Conservation (phyloP, 2,329 filamentous ascomycete genomes). For the Bipolaris oryzae region DNA sequence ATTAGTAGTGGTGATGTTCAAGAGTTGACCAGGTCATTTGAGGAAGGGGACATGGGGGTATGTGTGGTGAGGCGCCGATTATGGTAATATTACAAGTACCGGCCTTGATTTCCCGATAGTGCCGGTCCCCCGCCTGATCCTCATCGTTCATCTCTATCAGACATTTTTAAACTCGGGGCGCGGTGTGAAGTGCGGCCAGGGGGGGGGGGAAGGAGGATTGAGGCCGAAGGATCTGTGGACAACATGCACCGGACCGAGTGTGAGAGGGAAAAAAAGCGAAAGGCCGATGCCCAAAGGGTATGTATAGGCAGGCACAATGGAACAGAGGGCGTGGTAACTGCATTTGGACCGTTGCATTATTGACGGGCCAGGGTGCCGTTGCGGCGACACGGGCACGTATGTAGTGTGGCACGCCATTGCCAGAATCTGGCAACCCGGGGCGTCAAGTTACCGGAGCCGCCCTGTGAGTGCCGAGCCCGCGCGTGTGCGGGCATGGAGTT, state of each 20-base stretch:
- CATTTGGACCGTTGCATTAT: constrained; percentile 5
- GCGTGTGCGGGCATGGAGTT: constrained; percentile 12
- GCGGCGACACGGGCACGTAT: background rate
- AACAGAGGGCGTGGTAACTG: constrained; percentile 3
- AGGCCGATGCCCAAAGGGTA: background rate
- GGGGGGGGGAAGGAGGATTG: background rate
- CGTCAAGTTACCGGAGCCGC: constrained; percentile 15
- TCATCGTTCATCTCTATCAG: constrained; percentile 4
- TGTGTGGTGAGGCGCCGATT: background rate
- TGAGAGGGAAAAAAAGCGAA: background rate
- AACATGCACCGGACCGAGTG: constrained; percentile 8
- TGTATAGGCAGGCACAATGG: background rate
- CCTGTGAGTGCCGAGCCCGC: constrained; percentile 17
- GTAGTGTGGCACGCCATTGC: constrained; percentile 1
- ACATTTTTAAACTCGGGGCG: background rate
- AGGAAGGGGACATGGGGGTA: too few relatives aligned
- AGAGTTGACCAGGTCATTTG: background rate
- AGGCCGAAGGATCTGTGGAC: constrained; percentile 1
- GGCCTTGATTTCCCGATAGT: background rate
- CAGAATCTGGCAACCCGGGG: constrained; percentile 6
- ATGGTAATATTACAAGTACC: constrained; percentile 7
- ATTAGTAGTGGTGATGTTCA: background rate
- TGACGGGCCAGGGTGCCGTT: constrained; percentile 9
- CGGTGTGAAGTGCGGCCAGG: constrained; percentile 6
- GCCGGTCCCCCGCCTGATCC: constrained; percentile 6